Evolutionary conservation across 495 filamentous ascomycete genomes (phyloP).

Genomic region (Alectoria sarmentosa): DNA sequence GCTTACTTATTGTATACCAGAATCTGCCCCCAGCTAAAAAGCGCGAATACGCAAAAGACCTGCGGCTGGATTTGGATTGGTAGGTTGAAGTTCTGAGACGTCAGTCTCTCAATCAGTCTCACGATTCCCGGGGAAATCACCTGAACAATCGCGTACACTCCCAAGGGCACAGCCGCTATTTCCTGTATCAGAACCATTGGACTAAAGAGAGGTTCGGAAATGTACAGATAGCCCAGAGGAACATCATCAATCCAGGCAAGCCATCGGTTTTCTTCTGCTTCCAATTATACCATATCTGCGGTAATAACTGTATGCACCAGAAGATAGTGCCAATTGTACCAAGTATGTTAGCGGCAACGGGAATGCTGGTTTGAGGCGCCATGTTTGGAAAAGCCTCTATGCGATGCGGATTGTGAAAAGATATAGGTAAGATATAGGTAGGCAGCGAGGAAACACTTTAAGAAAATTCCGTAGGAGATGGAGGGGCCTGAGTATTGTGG

Average conservation of each 20-base stretch:
- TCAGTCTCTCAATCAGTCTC: constrained; percentile 37
- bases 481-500: neutral
- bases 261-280: constrained; percentile 63
- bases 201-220: neutral
- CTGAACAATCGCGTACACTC: constrained; percentile 47
- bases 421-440: neutral
- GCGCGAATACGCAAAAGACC: constrained; percentile 54
- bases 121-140: constrained; percentile 22
- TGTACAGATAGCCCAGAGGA: constrained; percentile 63
- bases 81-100: constrained; percentile 59
- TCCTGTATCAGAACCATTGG: neutral
- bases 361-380: constrained; percentile 31
- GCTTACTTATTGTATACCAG: constrained; percentile 55
- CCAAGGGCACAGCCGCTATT: constrained; percentile 46
- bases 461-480: neutral
- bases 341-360: constrained; percentile 44
- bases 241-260: constrained; percentile 65
- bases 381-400: neutral
- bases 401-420: neutral
- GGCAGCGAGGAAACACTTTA: neutral
- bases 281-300: constrained; percentile 68
- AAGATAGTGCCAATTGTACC: constrained; percentile 50
- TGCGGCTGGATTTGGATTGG: constrained; percentile 71
- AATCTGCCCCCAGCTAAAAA: constrained; percentile 61
- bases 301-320: constrained; percentile 48